Percentiles rank a stretch among this genome's conserved stretches.
Conservation (phyloP, 2,329 filamentous ascomycete genomes). For the Triangularia verruculosa region DNA sequence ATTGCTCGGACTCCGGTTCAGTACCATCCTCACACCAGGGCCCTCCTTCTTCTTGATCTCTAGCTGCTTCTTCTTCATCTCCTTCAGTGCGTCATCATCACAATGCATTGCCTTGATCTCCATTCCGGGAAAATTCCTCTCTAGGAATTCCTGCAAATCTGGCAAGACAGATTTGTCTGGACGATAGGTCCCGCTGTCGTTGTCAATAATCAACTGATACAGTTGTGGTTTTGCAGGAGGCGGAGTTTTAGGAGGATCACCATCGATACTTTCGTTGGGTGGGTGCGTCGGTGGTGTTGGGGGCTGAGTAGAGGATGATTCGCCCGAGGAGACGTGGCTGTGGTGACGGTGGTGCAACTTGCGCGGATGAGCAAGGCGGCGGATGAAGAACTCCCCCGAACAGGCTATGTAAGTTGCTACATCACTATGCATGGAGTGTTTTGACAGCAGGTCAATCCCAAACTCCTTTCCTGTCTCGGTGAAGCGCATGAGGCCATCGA, state of each 20-base stretch:
- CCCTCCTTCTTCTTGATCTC: slow-evolving; percentile 68
- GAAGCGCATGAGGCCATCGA: slow-evolving; percentile 84
- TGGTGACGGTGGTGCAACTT: background rate
- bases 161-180: slow-evolving; percentile 77
- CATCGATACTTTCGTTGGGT: slow-evolving; percentile 45
- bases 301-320: slow-evolving; percentile 38
- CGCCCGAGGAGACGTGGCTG: slow-evolving; percentile 13
- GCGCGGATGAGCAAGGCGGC: slow-evolving; percentile 55
- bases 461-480: slow-evolving; percentile 96
- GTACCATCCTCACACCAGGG: slow-evolving; percentile 50
- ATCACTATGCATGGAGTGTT: slow-evolving; percentile 96
- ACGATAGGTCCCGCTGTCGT: slow-evolving; percentile 90
- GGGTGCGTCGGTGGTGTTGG: slow-evolving; percentile 46
- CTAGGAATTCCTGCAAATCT: slow-evolving; percentile 66
- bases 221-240: slow-evolving; percentile 49
- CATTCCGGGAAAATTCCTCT: slow-evolving; percentile 72
- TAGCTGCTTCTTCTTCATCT: slow-evolving; percentile 74
- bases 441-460: slow-evolving; percentile 86
- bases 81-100: slow-evolving; percentile 68
- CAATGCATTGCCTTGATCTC: slow-evolving; percentile 73
- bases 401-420: slow-evolving; percentile 89
- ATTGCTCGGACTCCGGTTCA: slow-evolving; percentile 52
- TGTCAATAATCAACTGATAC: slow-evolving; percentile 91
- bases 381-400: slow-evolving; percentile 89
- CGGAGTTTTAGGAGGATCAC: slow-evolving; percentile 43